Percentiles rank a stretch among this genome's conserved stretches.
Evolutionary conservation across 1,139 yeast species (phyloP).

Genomic region (Yamadazyma mexicana): DNA sequence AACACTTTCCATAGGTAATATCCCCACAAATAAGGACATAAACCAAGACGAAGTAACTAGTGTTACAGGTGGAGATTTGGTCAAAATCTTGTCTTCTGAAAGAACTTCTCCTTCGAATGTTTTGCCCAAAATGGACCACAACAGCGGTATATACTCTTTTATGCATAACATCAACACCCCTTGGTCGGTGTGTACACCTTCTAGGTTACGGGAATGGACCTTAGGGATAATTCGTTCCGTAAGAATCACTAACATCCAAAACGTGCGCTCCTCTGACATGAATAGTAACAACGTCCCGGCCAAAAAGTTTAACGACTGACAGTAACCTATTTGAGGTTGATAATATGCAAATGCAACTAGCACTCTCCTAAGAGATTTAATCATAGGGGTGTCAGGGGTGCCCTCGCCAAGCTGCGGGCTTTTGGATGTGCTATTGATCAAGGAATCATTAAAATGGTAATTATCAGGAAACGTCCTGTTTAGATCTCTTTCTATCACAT

Average conservation of each 20-base stretch:
- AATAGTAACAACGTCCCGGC: conserved; percentile 82
- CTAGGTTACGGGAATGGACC: conserved; percentile 84
- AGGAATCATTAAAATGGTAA: conserved; percentile 53
- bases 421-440: conserved; percentile 23
- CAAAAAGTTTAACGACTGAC: conserved; percentile 89
- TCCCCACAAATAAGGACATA: conserved; percentile 91
- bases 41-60: conserved; percentile 97
- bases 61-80: conserved; percentile 84
- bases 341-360: conserved; percentile 81
- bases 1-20: conserved; percentile 82
- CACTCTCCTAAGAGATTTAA: conserved; percentile 75
- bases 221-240: conserved; percentile 88
- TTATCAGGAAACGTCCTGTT: conserved; percentile 95
- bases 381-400: conserved; percentile 57
- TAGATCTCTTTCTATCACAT: conserved; percentile 89
- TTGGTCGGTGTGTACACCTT: conserved; percentile 94
- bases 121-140: conserved; percentile 62
- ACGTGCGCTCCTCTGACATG: conserved; percentile 84
- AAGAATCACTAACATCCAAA: conserved; percentile 93
- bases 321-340: conserved; percentile 90
- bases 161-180: conserved; percentile 90
- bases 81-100: conserved; percentile 62
- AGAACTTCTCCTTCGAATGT: conserved; percentile 43
- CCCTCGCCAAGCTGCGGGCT: conserved; percentile 1
- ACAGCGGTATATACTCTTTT: conserved; percentile 76